A percentile compares a stretch with the other conserved stretches of the same genome.
Conservation (phyloP, 495 filamentous ascomycete genomes). For the Neurospora tetraspora region DNA sequence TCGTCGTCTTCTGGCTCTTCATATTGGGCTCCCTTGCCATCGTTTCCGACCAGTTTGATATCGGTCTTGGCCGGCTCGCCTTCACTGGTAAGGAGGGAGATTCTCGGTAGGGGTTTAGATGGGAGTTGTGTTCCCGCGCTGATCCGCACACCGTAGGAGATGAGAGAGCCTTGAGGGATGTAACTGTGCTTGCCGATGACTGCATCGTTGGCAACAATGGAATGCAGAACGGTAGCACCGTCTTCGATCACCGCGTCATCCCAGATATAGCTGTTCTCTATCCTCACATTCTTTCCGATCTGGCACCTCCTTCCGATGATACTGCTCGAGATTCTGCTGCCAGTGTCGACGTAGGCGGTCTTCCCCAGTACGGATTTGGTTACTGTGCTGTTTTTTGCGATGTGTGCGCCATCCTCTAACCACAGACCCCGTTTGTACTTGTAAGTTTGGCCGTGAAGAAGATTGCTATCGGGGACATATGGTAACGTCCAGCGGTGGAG, state of each 20-base stretch:
- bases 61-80: conserved; percentile 41
- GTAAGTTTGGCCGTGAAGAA: conserved; percentile 67
- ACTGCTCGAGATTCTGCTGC: conserved; percentile 56
- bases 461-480: conserved; percentile 82
- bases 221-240: conserved; percentile 53
- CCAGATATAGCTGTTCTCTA: conserved; percentile 86
- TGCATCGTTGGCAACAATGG: conserved; percentile 65
- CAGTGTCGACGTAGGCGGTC: conserved; percentile 64
- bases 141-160: conserved; percentile 72
- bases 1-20: conserved; percentile 39
- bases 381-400: conserved; percentile 37
- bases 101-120: conserved; percentile 15
- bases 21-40: conserved; percentile 42
- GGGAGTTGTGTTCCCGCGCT: conserved; percentile 38
- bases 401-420: conserved; percentile 58
- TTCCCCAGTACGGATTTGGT: conserved; percentile 64
- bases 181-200: conserved; percentile 59
- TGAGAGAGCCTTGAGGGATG: conserved; percentile 59
- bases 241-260: conserved; percentile 70
- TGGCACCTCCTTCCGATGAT: conserved; percentile 73
- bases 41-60: conserved; percentile 42
- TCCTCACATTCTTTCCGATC: conserved; percentile 72
- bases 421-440: conserved; percentile 58
- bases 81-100: conserved; percentile 28
- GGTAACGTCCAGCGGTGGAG: conserved; percentile 84